These are phyloP conservation scores for Arabis alpina DNA, from an alignment of 345 rosid genomes.

Conservation along the genomic window DNA sequence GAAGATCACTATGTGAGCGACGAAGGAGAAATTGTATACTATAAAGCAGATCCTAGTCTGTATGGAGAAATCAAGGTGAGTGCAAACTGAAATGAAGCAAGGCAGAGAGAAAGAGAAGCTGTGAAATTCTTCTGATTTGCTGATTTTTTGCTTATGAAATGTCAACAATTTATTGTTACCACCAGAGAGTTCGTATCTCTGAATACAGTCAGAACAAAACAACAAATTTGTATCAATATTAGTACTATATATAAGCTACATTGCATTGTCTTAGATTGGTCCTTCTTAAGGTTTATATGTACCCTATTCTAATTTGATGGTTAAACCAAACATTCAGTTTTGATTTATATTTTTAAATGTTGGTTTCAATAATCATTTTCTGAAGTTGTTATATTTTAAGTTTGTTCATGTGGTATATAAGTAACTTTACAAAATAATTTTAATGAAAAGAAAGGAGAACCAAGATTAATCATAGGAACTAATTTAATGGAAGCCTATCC, in stretches of 20 bases:
- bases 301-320: slow-evolving; percentile 13
- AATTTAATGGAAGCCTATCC: too few species aligned
- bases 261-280: slow-evolving; percentile 16
- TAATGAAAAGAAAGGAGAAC: background rate
- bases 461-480: background rate
- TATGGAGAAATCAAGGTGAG: slow-evolving; percentile 36
- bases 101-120: slow-evolving; percentile 26
- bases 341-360: too few species aligned
- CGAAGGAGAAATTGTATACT: slow-evolving; percentile 72
- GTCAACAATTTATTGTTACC: slow-evolving; percentile 21
- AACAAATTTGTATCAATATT: slow-evolving; percentile 28
- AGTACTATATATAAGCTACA: slow-evolving; percentile 17
- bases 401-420: background rate
- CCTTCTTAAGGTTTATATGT: slow-evolving; percentile 16
- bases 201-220: slow-evolving; percentile 29
- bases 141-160: slow-evolving; percentile 28
- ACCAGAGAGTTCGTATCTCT: slow-evolving; percentile 34
- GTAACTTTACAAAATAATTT: too few species aligned
- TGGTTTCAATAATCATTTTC: background rate
- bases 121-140: slow-evolving; percentile 24
- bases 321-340: background rate
- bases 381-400: background rate
- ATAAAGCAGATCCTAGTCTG: slow-evolving; percentile 59
- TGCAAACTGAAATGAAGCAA: slow-evolving; percentile 43
- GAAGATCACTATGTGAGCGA: slow-evolving; percentile 79